These are phyloP conservation scores for Talaromyces thailandensis DNA, from an alignment of 495 filamentous ascomycete genomes.

Conservation along the genomic window DNA sequence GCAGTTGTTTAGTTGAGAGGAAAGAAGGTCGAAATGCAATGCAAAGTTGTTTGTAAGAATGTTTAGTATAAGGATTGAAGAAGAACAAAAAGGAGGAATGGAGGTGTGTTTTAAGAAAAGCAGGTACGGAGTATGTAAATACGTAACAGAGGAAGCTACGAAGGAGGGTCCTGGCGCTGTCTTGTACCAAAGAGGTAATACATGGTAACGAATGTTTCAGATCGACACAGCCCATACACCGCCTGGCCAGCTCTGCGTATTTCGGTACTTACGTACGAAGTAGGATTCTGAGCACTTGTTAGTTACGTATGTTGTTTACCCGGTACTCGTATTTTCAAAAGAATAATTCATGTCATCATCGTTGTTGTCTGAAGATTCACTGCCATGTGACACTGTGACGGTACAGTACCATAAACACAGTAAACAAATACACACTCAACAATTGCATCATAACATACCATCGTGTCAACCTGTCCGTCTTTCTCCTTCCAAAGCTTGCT, in stretches of 20 bases:
- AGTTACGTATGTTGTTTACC: neutral
- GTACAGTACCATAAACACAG: neutral
- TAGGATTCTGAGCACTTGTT: neutral
- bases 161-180: neutral
- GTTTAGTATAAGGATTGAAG: neutral
- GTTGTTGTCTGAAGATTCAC: neutral
- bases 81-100: neutral
- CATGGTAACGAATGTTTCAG: neutral
- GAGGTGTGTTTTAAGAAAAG: neutral
- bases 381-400: neutral
- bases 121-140: neutral
- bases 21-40: neutral
- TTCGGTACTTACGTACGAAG: neutral
- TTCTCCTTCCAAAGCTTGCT: neutral
- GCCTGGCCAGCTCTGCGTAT: neutral
- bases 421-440: neutral
- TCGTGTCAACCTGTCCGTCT: neutral
- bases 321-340: neutral
- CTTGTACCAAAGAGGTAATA: neutral
- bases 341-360: neutral
- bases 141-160: neutral
- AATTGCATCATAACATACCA: neutral
- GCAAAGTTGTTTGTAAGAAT: neutral
- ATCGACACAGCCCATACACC: neutral
- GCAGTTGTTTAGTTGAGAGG: neutral